Conservation (phyloP, 2,329 filamentous ascomycete species). For the Beauveria sp. region DNA sequence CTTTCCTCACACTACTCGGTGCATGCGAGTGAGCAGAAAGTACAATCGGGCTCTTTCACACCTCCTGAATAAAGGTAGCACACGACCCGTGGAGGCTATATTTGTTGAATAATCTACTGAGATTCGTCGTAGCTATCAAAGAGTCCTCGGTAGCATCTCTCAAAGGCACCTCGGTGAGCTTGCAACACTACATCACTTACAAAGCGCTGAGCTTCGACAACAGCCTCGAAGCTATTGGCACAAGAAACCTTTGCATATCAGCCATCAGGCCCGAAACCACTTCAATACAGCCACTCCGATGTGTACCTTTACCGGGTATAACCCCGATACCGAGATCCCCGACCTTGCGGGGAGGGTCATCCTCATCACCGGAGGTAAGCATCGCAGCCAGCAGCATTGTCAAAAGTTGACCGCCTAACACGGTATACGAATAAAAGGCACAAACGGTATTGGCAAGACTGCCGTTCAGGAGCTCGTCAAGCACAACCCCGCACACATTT, state of each 20-base stretch:
- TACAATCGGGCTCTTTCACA: not conserved
- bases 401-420: not conserved
- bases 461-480: slow-evolving; percentile 21
- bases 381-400: not conserved
- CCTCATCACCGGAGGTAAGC: slow-evolving; percentile 41
- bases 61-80: not conserved
- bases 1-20: not conserved
- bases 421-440: slow-evolving; percentile 23
- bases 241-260: not conserved
- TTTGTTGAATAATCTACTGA: not conserved
- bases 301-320: slow-evolving; percentile 13
- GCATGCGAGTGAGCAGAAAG: not conserved
- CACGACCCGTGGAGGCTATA: too few relatives aligned
- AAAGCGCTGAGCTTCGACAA: not conserved
- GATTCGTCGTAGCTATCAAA: not conserved
- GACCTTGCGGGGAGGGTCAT: slow-evolving; percentile 41
- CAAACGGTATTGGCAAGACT: slow-evolving; percentile 21
- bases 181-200: not conserved
- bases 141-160: not conserved
- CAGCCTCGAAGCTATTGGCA: not conserved
- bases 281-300: not conserved
- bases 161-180: not conserved
- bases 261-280: not conserved
- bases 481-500: slow-evolving; percentile 45
- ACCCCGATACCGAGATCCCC: slow-evolving; percentile 36